Evolutionary conservation across 208 protist species (phyloP).

Genomic region (Herpetomonas samuelpessoai): DNA sequence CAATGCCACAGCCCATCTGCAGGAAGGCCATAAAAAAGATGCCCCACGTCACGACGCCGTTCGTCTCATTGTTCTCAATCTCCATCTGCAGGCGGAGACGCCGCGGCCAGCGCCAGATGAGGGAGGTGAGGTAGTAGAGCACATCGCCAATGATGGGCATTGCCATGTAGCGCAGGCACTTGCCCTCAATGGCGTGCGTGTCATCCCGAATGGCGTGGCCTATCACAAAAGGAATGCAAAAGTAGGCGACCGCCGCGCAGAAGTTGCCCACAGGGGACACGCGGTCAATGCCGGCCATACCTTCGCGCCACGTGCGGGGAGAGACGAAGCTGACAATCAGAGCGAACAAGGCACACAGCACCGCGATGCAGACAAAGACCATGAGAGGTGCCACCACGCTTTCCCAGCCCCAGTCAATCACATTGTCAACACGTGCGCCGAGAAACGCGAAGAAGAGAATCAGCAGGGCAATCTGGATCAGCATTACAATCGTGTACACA

Average conservation of each 20-base stretch:
- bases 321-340: conserved; percentile 52
- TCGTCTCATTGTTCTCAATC: conserved; percentile 53
- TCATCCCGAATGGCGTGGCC: conserved; percentile 27
- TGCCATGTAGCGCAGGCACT: conserved; percentile 55
- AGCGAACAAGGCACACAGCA: conserved; percentile 44
- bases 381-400: conserved; percentile 52
- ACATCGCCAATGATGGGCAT: conserved; percentile 73
- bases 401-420: conserved; percentile 41
- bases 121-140: conserved; percentile 79
- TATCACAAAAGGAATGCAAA: conserved; percentile 60
- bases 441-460: conserved; percentile 74
- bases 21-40: conserved; percentile 72
- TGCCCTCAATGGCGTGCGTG: conserved; percentile 18
- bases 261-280: conserved; percentile 79
- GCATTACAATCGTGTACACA: conserved; percentile 61
- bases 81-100: conserved; percentile 70
- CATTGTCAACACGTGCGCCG: conserved; percentile 36
- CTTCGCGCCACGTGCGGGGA: conserved; percentile 46
- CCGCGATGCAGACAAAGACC: conserved; percentile 39
- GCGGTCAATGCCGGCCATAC: conserved; percentile 54
- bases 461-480: conserved; percentile 50
- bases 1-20: conserved; percentile 58
- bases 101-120: conserved; percentile 84
- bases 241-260: conserved; percentile 55
- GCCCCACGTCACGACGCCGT: conserved; percentile 54